phyloP scores from a whole-genome alignment of 805 yeast genomes.

The Candida piceae region DNA sequence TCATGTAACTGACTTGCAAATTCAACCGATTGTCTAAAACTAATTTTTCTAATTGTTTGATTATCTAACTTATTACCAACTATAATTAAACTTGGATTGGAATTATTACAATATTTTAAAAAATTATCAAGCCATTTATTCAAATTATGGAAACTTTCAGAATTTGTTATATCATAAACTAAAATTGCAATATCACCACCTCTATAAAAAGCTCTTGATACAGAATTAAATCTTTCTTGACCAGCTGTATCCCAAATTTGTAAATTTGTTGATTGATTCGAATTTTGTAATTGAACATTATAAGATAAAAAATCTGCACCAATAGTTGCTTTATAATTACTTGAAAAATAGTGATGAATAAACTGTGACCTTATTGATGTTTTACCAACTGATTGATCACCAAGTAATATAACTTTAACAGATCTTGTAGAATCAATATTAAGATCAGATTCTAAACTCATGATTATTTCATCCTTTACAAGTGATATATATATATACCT shows the following conservation, averaged over 20 bases:
- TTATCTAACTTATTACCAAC: constrained; percentile 51
- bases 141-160: constrained; percentile 44
- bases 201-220: constrained; percentile 50
- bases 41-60: constrained; percentile 23
- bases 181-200: constrained; percentile 54
- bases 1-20: constrained; percentile 19
- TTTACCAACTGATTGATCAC: constrained; percentile 58
- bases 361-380: constrained; percentile 53
- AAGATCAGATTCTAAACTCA: no score
- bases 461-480: no score
- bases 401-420: constrained; percentile 48
- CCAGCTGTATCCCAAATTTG: constrained; percentile 94
- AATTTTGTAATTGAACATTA: constrained; percentile 18
- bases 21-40: constrained; percentile 29
- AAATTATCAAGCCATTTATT: constrained; percentile 43
- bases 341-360: constrained; percentile 49
- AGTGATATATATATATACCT: no score
- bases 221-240: constrained; percentile 79
- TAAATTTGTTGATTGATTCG: constrained; percentile 31
- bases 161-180: constrained; percentile 50
- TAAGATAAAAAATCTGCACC: constrained; percentile 56
- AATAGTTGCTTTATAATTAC: constrained; percentile 53
- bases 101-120: constrained; percentile 42
- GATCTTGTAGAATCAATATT: no score
- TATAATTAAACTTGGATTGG: constrained; percentile 42